Evolutionary conservation across 331 rosid genomes (phyloP).

Genomic region (Malus hybrid): DNA sequence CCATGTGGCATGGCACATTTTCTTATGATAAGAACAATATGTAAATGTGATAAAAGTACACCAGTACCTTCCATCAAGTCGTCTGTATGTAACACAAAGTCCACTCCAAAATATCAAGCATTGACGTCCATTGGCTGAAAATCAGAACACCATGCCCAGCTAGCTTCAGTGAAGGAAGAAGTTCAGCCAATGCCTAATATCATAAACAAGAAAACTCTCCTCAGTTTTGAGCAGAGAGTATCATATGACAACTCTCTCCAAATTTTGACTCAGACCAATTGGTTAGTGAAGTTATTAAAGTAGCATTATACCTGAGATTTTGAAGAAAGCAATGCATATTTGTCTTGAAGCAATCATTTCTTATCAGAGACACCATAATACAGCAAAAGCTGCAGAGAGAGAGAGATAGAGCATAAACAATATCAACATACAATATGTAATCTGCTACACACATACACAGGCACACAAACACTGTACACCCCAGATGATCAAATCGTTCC

Average conservation of each 20-base stretch:
- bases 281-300: background rate
- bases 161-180: conserved; percentile 72
- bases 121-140: conserved; percentile 98
- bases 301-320: conserved; percentile 70
- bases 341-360: conserved; percentile 68
- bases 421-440: background rate
- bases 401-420: background rate
- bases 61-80: conserved; percentile 70
- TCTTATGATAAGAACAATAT: background rate
- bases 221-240: conserved; percentile 19
- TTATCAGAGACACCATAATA: conserved; percentile 53
- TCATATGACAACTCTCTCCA: background rate
- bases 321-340: conserved; percentile 74
- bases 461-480: too few species aligned
- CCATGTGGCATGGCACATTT: background rate
- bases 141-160: conserved; percentile 83
- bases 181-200: conserved; percentile 49
- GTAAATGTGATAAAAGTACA: conserved; percentile 2
- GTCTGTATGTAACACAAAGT: conserved; percentile 27
- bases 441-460: background rate
- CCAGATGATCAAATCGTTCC: too few species aligned
- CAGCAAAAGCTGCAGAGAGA: conserved; percentile 56
- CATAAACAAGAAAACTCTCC: conserved; percentile 13
- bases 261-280: conserved; percentile 8
- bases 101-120: conserved; percentile 99